Percentiles rank a stretch among this genome's conserved stretches.
Evolutionary conservation across 768 basidiomycete species (phyloP).

Genomic region (Mycena leptocephala): DNA sequence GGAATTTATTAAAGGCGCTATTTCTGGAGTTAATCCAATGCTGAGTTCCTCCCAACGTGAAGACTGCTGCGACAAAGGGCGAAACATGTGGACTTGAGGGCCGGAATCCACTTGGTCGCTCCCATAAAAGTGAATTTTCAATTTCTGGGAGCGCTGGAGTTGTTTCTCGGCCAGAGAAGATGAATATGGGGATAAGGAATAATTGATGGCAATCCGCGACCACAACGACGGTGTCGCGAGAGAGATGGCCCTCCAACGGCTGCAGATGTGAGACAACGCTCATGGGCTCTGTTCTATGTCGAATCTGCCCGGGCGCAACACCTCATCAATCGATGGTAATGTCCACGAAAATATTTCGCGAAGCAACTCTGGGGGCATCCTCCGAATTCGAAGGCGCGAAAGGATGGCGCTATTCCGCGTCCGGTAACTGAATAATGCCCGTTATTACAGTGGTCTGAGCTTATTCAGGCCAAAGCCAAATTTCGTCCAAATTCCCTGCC

Average conservation of each 20-base stretch:
- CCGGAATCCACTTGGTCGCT: background rate
- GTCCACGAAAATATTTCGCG: background rate
- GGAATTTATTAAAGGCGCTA: background rate
- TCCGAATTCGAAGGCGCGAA: background rate
- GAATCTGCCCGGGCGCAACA: background rate
- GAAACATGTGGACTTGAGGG: background rate
- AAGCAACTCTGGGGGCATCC: background rate
- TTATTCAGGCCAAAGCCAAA: too few relatives aligned
- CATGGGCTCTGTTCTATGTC: background rate
- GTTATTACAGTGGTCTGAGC: background rate
- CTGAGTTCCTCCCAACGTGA: conserved; percentile 7
- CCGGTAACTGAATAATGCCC: background rate
- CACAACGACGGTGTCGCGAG: conserved; percentile 4
- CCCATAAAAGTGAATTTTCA: background rate
- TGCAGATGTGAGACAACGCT: background rate
- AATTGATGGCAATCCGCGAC: background rate
- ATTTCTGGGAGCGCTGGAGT: background rate
- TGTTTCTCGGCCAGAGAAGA: background rate
- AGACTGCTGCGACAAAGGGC: background rate
- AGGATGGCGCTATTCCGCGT: background rate
- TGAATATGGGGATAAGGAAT: background rate
- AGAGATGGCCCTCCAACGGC: background rate
- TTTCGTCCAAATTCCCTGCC: too few relatives aligned
- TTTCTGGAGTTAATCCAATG: background rate
- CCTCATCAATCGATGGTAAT: background rate